Percentiles rank a stretch among this genome's conserved stretches.
Evolutionary conservation across 2,329 filamentous ascomycete species (phyloP).

Genomic region (Colletotrichum liriopes): DNA sequence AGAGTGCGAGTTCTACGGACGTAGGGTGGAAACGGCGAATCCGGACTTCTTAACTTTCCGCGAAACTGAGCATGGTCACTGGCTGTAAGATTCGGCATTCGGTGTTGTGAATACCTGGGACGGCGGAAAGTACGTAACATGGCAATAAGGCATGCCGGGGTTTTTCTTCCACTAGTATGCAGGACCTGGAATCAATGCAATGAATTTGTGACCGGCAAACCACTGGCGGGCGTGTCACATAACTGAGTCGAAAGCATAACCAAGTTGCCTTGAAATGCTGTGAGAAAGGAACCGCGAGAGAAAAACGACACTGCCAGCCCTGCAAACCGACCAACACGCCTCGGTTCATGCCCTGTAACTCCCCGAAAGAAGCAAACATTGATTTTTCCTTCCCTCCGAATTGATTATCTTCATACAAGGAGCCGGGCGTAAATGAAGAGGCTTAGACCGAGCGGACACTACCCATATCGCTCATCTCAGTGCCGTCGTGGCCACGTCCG

Average conservation of each 20-base stretch:
- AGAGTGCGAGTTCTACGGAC: neutral
- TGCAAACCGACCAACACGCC: neutral
- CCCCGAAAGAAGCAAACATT: slow-evolving; percentile 25
- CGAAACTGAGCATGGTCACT: neutral
- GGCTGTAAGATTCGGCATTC: neutral
- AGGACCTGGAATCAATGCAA: neutral
- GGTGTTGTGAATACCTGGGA: neutral
- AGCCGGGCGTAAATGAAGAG: neutral
- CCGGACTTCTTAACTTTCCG: neutral
- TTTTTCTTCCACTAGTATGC: neutral
- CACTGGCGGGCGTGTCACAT: too few relatives aligned
- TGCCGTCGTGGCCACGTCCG: slow-evolving; percentile 26
- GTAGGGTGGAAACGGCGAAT: neutral
- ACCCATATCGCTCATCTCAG: slow-evolving; percentile 37
- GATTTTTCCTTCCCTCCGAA: slow-evolving; percentile 15
- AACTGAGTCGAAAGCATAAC: neutral
- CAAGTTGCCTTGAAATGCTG: slow-evolving; percentile 18
- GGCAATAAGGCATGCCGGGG: too few relatives aligned
- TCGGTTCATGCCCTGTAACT: slow-evolving; percentile 12
- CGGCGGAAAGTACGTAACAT: neutral
- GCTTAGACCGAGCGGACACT: slow-evolving; percentile 33
- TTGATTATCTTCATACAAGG: slow-evolving; percentile 16
- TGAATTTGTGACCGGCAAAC: neutral
- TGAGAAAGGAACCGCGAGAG: slow-evolving; percentile 16
- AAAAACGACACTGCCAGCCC: slow-evolving; percentile 5